phyloP scores from a whole-genome alignment of 805 yeast genomes.

The Lipomyces sp. region DNA sequence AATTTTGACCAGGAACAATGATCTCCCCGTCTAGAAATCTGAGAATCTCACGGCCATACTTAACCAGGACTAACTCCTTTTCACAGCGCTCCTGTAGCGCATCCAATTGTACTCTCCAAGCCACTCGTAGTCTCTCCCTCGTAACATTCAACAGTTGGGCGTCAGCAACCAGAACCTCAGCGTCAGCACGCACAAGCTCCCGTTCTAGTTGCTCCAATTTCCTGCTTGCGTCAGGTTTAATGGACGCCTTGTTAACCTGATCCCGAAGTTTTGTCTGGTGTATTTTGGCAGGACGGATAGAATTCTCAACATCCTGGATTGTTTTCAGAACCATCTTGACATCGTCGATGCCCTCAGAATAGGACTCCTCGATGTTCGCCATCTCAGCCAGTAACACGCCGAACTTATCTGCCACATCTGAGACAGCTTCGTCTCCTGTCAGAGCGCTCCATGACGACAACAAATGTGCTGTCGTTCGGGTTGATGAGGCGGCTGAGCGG shows the following conservation, averaged over 20 bases:
- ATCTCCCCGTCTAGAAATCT: slow-evolving; percentile 66
- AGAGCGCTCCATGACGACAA: slow-evolving; percentile 81
- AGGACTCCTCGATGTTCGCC: slow-evolving; percentile 86
- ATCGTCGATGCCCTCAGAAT: slow-evolving; percentile 83
- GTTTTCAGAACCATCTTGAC: slow-evolving; percentile 82
- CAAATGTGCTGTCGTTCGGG: slow-evolving; percentile 22
- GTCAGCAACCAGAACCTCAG: slow-evolving; percentile 88
- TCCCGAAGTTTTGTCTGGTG: slow-evolving; percentile 84
- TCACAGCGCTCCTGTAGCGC: slow-evolving; percentile 85
- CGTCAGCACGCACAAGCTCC: slow-evolving; percentile 89
- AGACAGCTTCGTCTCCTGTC: slow-evolving; percentile 76
- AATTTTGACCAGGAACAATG: slow-evolving; percentile 28
- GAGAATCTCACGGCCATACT: slow-evolving; percentile 84
- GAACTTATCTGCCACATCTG: slow-evolving; percentile 84
- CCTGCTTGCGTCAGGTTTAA: slow-evolving; percentile 45
- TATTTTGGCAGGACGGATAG: slow-evolving; percentile 83
- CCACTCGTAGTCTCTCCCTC: slow-evolving; percentile 82
- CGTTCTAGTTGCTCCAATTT: slow-evolving; percentile 82
- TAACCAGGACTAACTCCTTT: slow-evolving; percentile 83
- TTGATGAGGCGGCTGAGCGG: slow-evolving; percentile 19
- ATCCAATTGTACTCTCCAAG: slow-evolving; percentile 83
- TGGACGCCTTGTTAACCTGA: slow-evolving; percentile 60
- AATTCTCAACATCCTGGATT: slow-evolving; percentile 81
- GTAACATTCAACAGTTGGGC: slow-evolving; percentile 89
- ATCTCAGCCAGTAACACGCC: slow-evolving; percentile 82